A percentile compares a stretch with the other conserved stretches of the same genome.
phyloP scores from a whole-genome alignment of 164 flowering plant species.

The Dillenia suffruticosa region DNA sequence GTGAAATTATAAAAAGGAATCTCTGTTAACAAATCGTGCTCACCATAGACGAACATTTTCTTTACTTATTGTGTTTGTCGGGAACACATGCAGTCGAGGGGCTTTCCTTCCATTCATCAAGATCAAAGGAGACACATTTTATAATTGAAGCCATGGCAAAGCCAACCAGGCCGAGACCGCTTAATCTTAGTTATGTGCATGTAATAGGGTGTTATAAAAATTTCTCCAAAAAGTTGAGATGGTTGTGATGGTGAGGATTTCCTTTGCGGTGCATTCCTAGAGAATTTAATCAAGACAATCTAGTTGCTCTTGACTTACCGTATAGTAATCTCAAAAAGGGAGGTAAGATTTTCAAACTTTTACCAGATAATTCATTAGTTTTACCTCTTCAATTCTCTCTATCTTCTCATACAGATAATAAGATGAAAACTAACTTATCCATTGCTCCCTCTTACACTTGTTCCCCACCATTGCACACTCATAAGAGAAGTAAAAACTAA shows the following conservation, averaged over 20 bases:
- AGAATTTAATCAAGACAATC: conserved; percentile 2
- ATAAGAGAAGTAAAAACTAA: too few species aligned
- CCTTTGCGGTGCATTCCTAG: conserved; percentile 9
- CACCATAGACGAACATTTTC: too few species aligned
- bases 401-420: background rate
- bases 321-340: conserved; percentile 7
- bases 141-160: conserved; percentile 4
- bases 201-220: background rate
- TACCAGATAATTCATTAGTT: too few species aligned
- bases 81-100: conserved; percentile 16
- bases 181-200: conserved; percentile 1
- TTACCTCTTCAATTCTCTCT: background rate
- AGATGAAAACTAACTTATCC: background rate
- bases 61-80: background rate
- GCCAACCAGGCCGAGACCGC: conserved; percentile 9
- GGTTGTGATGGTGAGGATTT: conserved; percentile 16
- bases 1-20: too few species aligned
- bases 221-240: conserved; percentile 3
- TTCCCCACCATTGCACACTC: too few species aligned
- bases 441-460: background rate
- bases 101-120: conserved; percentile 4
- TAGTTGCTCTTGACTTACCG: conserved; percentile 19
- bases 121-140: background rate
- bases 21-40: too few species aligned
- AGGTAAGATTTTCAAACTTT: conserved; percentile 5